Evolutionary conservation across 306 rosid genomes (phyloP), one percentile per base, ranked within the genome.

Genomic region (Glycine latifolia): DNA sequence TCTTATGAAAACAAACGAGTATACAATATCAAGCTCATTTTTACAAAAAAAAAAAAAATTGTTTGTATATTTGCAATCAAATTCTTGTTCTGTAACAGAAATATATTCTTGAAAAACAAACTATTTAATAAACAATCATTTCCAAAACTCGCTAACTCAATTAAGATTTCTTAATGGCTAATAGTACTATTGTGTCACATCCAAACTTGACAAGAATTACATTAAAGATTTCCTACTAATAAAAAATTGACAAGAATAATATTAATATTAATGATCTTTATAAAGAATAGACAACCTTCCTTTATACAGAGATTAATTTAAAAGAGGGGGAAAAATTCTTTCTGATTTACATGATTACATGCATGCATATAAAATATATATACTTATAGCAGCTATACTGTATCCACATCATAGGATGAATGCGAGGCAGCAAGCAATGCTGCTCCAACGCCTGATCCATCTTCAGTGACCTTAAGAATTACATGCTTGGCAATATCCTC

Each of bases 401-500:
- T 89, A 90, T 88, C 92, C 85, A 88, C 86, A 86, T 37, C 46
- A 50, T 85, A 72, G 13, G 97, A 85, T 49, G 93, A 91, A 84
- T 86, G 78, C 33, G 91, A 62, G 41, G 97, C 98, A 72, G 93
- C 92, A 76, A 91, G 91, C 52, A 94, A 84, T 41, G 94, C 94
- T 56, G 98, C 92, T 81, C 97, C 94, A 13, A 86, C 84, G 65
- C 92, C 93, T 2, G 97, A 87, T 31, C 98, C 98, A 80, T 93
- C 94, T 87, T 90, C 90, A 9, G 88, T 90, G 73, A 82, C 90
- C 89, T 85, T 86, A 7, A 93, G 90, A 87, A 85, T 80, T 52
- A 93, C 93, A 74, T 90, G 91, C 70, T 84, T 88, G 13, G 97
- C 93, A 67, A 89, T 75, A 55, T 91, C 92, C 85, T 90, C 93